Evolutionary conservation across 441 rosid species (phyloP).

Genomic region (Kokia cookei): DNA sequence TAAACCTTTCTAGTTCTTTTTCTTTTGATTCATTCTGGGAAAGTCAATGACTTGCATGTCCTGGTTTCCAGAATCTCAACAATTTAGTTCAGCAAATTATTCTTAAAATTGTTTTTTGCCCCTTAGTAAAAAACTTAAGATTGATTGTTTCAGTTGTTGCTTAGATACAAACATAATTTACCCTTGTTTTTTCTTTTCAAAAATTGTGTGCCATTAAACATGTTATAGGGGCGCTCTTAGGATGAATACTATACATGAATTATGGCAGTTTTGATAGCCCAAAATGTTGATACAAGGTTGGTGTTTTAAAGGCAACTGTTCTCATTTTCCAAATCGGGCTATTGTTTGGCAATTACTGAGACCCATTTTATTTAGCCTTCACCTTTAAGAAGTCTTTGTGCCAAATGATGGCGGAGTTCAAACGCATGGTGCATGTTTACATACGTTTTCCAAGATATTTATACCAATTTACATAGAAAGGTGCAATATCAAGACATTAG

Average conservation of each 20-base stretch:
- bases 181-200: not conserved
- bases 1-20: not conserved
- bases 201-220: not conserved
- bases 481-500: slow-evolving; percentile 1
- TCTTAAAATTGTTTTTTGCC: not conserved
- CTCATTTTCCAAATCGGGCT: not conserved
- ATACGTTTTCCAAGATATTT: not conserved
- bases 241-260: not conserved
- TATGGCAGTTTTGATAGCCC: not conserved
- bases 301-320: not conserved
- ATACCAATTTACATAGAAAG: not conserved
- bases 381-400: not conserved
- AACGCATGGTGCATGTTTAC: not conserved
- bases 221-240: not conserved
- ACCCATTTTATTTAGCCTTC: not conserved
- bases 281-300: not conserved
- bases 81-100: not conserved
- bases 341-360: not conserved
- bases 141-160: not conserved
- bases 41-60: not conserved
- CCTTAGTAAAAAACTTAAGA: not conserved
- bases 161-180: not conserved
- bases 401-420: too few relatives aligned
- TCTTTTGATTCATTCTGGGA: not conserved
- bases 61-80: not conserved